A percentile compares a stretch with the other conserved stretches of the same genome.
Evolutionary conservation across 2,329 filamentous ascomycete species (phyloP).

Genomic region (Paecilomyces fulvus): DNA sequence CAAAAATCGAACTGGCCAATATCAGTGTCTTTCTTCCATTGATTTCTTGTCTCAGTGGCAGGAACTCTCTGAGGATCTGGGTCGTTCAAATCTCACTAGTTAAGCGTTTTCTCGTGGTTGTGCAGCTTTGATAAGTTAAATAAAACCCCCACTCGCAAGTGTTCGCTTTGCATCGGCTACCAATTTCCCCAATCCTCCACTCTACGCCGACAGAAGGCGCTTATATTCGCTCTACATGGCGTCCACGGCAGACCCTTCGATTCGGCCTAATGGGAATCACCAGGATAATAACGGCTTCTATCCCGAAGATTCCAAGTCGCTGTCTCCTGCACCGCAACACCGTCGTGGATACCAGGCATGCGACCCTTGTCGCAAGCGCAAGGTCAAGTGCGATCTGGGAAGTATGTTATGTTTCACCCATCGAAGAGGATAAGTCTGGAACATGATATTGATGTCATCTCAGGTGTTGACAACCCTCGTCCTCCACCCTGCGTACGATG

Average conservation of each 20-base stretch:
- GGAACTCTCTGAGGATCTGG: too few relatives aligned
- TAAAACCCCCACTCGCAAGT: not conserved
- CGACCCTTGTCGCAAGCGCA: constrained; percentile 41
- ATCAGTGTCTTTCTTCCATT: not conserved
- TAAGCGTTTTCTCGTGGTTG: too few relatives aligned
- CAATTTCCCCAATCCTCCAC: constrained; percentile 14
- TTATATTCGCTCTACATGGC: constrained; percentile 1
- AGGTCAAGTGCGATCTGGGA: constrained; percentile 42
- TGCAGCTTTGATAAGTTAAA: not conserved
- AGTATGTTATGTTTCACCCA: constrained; percentile 30
- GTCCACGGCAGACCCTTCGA: constrained; percentile 1
- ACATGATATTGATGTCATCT: constrained; percentile 8
- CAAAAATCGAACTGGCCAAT: not conserved
- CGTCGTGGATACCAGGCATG: constrained; percentile 42
- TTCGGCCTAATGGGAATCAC: not conserved
- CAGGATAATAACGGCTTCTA: constrained; percentile 9
- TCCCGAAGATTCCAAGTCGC: constrained; percentile 19
- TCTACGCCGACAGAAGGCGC: constrained; percentile 7
- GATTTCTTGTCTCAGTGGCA: too few relatives aligned
- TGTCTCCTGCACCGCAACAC: constrained; percentile 29
- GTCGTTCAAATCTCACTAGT: not conserved
- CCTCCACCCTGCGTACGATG: constrained; percentile 92
- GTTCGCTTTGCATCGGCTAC: constrained; percentile 33
- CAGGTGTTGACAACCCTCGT: constrained; percentile 77
- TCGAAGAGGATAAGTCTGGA: not conserved